A percentile compares a stretch with the other conserved stretches of the same genome.
phyloP scores from a whole-genome alignment of 331 rosid species.

The Rosa hybrid region DNA sequence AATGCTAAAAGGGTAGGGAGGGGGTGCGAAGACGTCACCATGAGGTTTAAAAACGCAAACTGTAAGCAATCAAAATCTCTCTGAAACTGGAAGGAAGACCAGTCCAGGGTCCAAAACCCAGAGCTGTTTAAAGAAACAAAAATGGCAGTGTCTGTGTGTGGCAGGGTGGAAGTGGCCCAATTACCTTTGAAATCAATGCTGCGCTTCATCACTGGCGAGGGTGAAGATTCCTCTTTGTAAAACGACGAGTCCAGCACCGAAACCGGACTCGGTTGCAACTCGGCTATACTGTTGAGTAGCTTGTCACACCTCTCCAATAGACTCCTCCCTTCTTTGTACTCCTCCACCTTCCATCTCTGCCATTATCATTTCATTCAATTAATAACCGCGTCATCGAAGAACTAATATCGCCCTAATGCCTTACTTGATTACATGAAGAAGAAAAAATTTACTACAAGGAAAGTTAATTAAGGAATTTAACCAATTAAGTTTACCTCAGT shows the following conservation, averaged over 20 bases:
- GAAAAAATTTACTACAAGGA: background rate
- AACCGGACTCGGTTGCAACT: constrained; percentile 94
- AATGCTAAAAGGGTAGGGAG: constrained; percentile 1
- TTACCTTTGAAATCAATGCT: constrained; percentile 82
- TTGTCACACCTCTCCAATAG: constrained; percentile 83
- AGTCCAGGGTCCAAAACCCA: constrained; percentile 8
- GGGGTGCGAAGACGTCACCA: constrained; percentile 34
- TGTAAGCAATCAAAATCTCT: constrained; percentile 26
- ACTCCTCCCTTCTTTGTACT: constrained; percentile 63
- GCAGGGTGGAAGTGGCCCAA: background rate
- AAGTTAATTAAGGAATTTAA: background rate
- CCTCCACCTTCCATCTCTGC: constrained; percentile 68
- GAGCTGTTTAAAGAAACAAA: background rate
- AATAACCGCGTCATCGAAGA: background rate
- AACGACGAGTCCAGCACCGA: constrained; percentile 91
- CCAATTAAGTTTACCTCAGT: constrained; percentile 52
- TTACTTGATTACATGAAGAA: background rate
- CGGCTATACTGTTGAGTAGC: constrained; percentile 77
- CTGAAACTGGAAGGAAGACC: constrained; percentile 13
- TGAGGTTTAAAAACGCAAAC: constrained; percentile 19
- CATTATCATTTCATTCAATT: background rate
- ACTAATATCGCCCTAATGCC: background rate
- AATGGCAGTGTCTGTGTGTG: background rate
- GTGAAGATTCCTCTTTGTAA: constrained; percentile 87
- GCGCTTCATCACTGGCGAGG: constrained; percentile 87